Conservation (phyloP, 805 yeast species). For the Hanseniaspora occidentalis region DNA sequence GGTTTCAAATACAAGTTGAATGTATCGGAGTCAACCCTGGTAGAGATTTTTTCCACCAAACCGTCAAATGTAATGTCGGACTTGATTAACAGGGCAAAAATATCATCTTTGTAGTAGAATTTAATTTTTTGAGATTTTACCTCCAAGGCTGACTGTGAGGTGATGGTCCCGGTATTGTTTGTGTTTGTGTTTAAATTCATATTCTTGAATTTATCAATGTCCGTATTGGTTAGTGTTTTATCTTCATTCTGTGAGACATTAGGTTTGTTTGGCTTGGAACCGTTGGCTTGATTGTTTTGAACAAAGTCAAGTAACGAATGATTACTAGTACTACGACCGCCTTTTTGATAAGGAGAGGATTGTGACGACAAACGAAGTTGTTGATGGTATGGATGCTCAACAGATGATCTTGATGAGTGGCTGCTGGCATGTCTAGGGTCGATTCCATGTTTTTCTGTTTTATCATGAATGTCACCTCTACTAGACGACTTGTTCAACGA, state of each 20-base stretch:
- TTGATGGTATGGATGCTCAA: not conserved
- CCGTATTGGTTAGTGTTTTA: conserved; percentile 1
- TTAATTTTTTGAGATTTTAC: conserved; percentile 40
- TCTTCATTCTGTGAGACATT: too few relatives aligned
- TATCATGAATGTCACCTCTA: conserved; percentile 3
- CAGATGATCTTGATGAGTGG: not conserved
- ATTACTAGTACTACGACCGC: not conserved
- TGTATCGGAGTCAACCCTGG: conserved; percentile 32
- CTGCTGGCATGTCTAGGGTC: not conserved
- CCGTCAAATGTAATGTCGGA: conserved; percentile 35
- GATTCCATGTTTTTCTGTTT: conserved; percentile 1
- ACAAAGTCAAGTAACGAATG: not conserved
- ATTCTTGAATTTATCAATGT: not conserved
- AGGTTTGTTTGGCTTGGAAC: too few relatives aligned
- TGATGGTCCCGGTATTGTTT: conserved; percentile 12
- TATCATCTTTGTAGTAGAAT: conserved; percentile 70
- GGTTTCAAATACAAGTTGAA: conserved; percentile 26
- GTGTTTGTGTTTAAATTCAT: not conserved
- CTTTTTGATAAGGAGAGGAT: not conserved
- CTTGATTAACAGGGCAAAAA: conserved; percentile 56
- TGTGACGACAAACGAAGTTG: not conserved
- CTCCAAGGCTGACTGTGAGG: too few relatives aligned
- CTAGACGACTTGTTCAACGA: conserved; percentile 15
- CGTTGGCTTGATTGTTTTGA: not conserved
- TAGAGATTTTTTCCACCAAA: conserved; percentile 37